phyloP scores from a whole-genome alignment of 208 protist species.

The Acanthamoeba culbertsoni region DNA sequence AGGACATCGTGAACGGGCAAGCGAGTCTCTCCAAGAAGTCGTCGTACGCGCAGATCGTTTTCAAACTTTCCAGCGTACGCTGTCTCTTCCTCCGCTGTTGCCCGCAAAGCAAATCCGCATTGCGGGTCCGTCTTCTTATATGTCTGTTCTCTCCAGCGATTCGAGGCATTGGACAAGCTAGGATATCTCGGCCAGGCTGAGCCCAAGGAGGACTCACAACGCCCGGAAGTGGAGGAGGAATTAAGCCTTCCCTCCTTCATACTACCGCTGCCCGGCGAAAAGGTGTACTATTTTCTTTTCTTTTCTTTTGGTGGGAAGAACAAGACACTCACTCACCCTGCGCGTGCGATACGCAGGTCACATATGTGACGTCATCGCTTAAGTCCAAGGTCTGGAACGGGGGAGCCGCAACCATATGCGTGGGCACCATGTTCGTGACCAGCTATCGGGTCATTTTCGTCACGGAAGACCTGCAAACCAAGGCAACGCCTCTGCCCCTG shows the following conservation, averaged over 20 bases:
- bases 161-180: background rate
- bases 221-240: background rate
- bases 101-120: background rate
- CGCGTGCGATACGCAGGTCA: background rate
- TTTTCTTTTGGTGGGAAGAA: no score
- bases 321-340: no score
- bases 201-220: background rate
- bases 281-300: background rate
- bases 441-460: conserved; percentile 40
- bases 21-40: background rate
- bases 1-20: background rate
- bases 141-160: background rate
- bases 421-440: background rate
- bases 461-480: background rate
- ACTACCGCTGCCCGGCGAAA: background rate
- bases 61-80: background rate
- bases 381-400: background rate
- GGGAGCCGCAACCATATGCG: background rate
- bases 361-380: background rate
- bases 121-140: background rate
- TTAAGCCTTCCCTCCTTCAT: background rate
- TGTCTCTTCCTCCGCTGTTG: background rate
- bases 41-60: background rate
- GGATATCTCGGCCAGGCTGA: background rate
- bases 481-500: background rate